A percentile compares a stretch with the other conserved stretches of the same genome.
Evolutionary conservation across 495 filamentous ascomycete genomes (phyloP).

Genomic region (Tricharina praecox): DNA sequence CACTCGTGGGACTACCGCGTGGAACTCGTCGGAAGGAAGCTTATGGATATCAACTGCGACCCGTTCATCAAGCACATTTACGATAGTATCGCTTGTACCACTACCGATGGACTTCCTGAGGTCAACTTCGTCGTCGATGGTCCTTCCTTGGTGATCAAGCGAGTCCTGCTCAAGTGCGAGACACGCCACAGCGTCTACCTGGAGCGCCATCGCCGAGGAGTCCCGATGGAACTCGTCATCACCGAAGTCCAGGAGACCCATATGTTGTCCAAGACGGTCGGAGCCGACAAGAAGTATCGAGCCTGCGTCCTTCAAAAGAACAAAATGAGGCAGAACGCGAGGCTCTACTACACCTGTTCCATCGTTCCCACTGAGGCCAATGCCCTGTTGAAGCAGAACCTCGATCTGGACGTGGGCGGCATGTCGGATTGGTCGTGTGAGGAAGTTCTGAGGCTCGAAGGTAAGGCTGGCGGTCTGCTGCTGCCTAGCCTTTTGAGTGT

Average conservation of each 20-base stretch:
- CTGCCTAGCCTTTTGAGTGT: background rate
- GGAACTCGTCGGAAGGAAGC: background rate
- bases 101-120: background rate
- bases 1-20: constrained; percentile 3
- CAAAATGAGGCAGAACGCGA: background rate
- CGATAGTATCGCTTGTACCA: background rate
- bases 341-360: background rate
- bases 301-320: background rate
- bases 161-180: background rate
- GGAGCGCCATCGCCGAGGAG: background rate
- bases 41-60: background rate
- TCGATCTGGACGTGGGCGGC: background rate
- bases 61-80: background rate
- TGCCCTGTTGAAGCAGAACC: background rate
- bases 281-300: background rate
- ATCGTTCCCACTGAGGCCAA: background rate
- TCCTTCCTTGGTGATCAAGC: background rate
- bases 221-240: constrained; percentile 2
- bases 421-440: background rate
- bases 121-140: background rate
- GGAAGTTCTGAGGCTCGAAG: background rate
- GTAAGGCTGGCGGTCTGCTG: background rate
- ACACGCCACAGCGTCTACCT: background rate
- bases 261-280: background rate
- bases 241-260: constrained; percentile 4